Evolutionary conservation across 2,329 filamentous ascomycete species (phyloP), one percentile per base, ranked within the genome.

Genomic region (Penicillium sp.): DNA sequence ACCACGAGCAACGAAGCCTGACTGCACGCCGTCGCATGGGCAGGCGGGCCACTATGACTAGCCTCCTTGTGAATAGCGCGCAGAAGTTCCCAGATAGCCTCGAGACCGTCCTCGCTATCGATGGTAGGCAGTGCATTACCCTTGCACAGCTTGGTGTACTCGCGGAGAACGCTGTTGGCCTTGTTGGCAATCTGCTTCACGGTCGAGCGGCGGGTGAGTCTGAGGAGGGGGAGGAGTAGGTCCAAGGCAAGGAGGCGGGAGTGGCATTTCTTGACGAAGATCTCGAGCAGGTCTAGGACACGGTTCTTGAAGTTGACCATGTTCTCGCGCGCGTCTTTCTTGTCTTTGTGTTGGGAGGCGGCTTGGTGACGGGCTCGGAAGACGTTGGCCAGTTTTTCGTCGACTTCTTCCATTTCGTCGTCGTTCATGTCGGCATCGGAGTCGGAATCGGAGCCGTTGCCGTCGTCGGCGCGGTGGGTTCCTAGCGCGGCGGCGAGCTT

Each of bases 271-370:
- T 91, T 93, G 65, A 95, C 83, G 76, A 92, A 98, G 65, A 95
- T 90, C 62, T 90, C 87, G 11, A 98, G 83, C 1, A 98, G 84
- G 72, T 98, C 95, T 4, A 98, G 85, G 6, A 97, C 89, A 45
- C 93, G 90, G 76, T 92, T 91, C 81, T 99, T 99, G 84, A 99
- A 97, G 78, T 94, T 93, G 70, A 96, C 81, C 72, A 98, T 91
- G 22, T 88, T 92, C 68, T 94, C 90, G 73, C 92, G 95, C 57
- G 94, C 93, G 62, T 94, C 90, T 73, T 92, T 92, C 70, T 90
- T 90, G 72, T 95, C 89, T 77, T 93, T 91, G 79, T 93, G 95
- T 72, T 90, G 89, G 74, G 84, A 88, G 1, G 81, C 80, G 16
- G 81, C 81, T 75, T 92, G 89, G 66, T 85, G 86, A 52, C 89